These are phyloP conservation scores for Cenchrus purpureus DNA, from an alignment of 176 grass and related monocot species.

Conservation along the genomic window DNA sequence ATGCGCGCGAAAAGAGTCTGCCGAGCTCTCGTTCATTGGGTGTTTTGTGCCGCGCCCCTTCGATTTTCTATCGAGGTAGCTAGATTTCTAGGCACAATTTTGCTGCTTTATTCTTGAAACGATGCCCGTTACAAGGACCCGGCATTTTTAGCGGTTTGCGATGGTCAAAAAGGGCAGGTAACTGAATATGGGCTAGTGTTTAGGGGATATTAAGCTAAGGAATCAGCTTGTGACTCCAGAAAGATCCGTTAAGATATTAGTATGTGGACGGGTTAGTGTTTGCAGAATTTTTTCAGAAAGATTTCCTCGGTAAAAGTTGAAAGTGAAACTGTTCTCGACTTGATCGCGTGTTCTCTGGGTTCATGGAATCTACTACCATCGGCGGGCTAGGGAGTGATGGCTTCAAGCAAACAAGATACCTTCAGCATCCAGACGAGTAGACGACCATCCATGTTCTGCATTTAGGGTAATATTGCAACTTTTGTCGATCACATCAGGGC, in stretches of 20 bases:
- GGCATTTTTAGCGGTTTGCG: slow-evolving; percentile 38
- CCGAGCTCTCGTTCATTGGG: slow-evolving; percentile 35
- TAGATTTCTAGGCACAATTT: slow-evolving; percentile 38
- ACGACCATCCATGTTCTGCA: not conserved
- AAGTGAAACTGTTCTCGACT: slow-evolving; percentile 6
- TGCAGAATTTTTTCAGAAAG: not conserved
- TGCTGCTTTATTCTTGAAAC: slow-evolving; percentile 35
- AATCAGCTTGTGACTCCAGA: not conserved
- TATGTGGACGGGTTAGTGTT: not conserved
- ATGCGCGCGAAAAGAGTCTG: not conserved
- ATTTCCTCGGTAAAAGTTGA: not conserved
- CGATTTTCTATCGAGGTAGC: slow-evolving; percentile 13
- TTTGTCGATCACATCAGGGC: slow-evolving; percentile 17
- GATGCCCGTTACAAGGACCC: not conserved
- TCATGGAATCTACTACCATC: not conserved
- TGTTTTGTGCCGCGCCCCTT: slow-evolving; percentile 12
- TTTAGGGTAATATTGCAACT: slow-evolving; percentile 1
- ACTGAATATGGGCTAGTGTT: slow-evolving; percentile 24
- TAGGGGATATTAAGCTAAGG: slow-evolving; percentile 10
- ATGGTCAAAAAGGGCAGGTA: slow-evolving; percentile 41
- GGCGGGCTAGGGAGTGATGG: not conserved
- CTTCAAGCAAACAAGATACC: slow-evolving; percentile 35
- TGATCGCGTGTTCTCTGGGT: not conserved
- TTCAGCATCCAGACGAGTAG: slow-evolving; percentile 4
- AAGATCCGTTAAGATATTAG: not conserved